A percentile compares a stretch with the other conserved stretches of the same genome.
Conservation (phyloP, 1,284 basidiomycete genomes). For the Leccinum pachyderme region DNA sequence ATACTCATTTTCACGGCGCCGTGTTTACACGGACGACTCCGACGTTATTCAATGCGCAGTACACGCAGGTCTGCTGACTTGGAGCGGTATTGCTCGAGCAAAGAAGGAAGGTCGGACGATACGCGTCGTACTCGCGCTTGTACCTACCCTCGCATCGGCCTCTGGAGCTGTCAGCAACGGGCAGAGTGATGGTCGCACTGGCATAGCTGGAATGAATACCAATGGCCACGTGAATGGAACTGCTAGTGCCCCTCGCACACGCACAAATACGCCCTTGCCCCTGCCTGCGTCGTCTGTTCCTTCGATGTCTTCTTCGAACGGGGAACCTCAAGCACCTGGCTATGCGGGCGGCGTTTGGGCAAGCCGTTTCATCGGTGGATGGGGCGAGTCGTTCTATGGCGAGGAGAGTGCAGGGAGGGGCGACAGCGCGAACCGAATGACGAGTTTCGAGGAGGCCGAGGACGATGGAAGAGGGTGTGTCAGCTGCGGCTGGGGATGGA, state of each 20-base stretch:
- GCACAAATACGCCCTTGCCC: conserved; percentile 32
- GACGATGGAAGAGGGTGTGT: conserved; percentile 61
- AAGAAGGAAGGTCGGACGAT: conserved; percentile 53
- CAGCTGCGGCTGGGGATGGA: conserved; percentile 70
- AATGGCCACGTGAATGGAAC: conserved; percentile 34
- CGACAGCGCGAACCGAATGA: conserved; percentile 25
- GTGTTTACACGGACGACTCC: conserved; percentile 73
- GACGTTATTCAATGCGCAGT: conserved; percentile 73
- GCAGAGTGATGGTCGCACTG: conserved; percentile 14
- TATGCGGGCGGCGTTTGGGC: conserved; percentile 44
- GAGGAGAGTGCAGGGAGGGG: conserved; percentile 26
- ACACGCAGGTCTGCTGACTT: conserved; percentile 62
- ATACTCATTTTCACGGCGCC: conserved; percentile 34
- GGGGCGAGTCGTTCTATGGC: conserved; percentile 41
- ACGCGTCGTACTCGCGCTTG: conserved; percentile 46
- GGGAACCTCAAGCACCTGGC: conserved; percentile 23
- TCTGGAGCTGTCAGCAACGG: conserved; percentile 28
- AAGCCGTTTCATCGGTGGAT: conserved; percentile 50
- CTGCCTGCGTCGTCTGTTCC: conserved; percentile 19
- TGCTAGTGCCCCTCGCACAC: conserved; percentile 29
- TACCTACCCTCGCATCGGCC: conserved; percentile 32
- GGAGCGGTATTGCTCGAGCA: conserved; percentile 54
- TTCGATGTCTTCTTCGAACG: conserved; percentile 23
- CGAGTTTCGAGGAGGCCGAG: conserved; percentile 46
- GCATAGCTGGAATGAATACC: conserved; percentile 8